These are phyloP conservation scores for Symbiodinium pilosum DNA, from an alignment of 73 alveolate species.

Conservation along the genomic window DNA sequence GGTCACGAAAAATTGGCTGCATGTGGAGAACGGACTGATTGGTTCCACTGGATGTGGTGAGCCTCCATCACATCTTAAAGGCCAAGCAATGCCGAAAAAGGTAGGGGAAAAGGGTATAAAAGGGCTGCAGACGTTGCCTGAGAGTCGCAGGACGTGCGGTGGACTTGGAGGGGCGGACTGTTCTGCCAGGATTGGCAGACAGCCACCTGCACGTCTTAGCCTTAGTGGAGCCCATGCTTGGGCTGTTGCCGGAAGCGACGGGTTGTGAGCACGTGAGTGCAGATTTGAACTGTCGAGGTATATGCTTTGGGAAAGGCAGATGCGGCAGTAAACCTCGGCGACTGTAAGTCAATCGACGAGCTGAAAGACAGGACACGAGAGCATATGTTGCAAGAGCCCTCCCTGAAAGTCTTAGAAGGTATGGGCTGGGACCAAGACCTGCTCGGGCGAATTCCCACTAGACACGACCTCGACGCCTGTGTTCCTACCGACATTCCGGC, in stretches of 20 bases:
- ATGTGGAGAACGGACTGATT: neutral
- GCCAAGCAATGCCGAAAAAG: no score
- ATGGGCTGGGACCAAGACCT: constrained; percentile 91
- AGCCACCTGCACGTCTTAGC: constrained; percentile 7
- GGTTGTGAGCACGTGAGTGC: no score
- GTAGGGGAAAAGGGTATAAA: no score
- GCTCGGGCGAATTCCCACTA: constrained; percentile 47
- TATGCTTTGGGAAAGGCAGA: constrained; percentile 57
- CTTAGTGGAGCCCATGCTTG: neutral
- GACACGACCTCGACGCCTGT: constrained; percentile 26
- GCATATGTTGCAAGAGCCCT: neutral
- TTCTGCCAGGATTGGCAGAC: constrained; percentile 79
- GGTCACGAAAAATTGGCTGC: constrained; percentile 28
- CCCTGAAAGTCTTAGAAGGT: constrained; percentile 33
- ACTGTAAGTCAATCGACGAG: constrained; percentile 39
- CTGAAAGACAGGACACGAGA: neutral
- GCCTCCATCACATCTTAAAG: neutral
- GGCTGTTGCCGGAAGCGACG: neutral
- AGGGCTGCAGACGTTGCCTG: no score
- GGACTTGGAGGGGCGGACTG: constrained; percentile 76
- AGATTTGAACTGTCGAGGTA: constrained; percentile 15
- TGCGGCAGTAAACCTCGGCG: constrained; percentile 44
- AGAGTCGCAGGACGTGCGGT: neutral
- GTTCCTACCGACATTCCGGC: constrained; percentile 2
- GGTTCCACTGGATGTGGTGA: neutral